These are phyloP conservation scores for Corchorus capsularis DNA, from an alignment of 345 rosid species.

Conservation along the genomic window DNA sequence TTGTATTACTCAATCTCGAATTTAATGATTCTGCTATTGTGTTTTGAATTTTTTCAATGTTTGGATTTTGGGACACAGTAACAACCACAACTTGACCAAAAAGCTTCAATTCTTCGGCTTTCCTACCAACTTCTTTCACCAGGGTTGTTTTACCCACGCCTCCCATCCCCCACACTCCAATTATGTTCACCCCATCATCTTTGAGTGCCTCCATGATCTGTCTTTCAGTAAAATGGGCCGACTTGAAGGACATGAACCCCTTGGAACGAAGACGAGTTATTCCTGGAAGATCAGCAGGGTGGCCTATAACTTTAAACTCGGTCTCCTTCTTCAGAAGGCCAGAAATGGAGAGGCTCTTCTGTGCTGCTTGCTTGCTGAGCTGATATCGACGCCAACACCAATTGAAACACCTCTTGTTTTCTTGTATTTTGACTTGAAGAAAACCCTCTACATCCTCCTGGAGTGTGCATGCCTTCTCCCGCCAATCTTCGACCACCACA, in stretches of 20 bases:
- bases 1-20: background rate
- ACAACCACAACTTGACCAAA: constrained; percentile 11
- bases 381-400: background rate
- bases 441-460: background rate
- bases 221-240: background rate
- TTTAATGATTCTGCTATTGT: background rate
- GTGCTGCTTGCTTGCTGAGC: background rate
- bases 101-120: background rate
- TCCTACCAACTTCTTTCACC: constrained; percentile 6
- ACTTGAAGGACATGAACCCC: background rate
- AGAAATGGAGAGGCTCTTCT: background rate
- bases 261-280: background rate
- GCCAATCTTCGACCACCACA: background rate
- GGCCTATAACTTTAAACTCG: background rate
- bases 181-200: background rate
- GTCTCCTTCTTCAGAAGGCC: background rate
- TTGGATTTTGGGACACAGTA: background rate
- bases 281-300: background rate
- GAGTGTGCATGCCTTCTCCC: background rate
- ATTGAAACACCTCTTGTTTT: background rate
- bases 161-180: constrained; percentile 7
- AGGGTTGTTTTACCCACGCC: constrained; percentile 24
- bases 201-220: background rate
- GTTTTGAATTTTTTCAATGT: background rate
- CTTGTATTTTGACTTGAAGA: background rate